Percentiles rank a stretch among this genome's conserved stretches.
These are phyloP conservation scores for Arachnopeziza araneosa DNA, from an alignment of 2,329 filamentous ascomycete species.

Conservation along the genomic window DNA sequence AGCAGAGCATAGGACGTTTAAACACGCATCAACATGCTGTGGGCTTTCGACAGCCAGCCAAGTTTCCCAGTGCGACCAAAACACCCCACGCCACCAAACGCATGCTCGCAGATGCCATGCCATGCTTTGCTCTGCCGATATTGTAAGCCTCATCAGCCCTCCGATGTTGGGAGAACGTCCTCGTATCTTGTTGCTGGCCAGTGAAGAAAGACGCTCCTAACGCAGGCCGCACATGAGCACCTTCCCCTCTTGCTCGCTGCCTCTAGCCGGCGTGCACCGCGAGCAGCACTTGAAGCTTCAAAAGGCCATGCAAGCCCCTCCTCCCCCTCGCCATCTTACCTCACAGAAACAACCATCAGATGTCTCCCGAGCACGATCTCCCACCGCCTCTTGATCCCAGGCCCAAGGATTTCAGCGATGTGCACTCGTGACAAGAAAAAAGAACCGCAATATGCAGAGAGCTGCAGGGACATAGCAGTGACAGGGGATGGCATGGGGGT, in stretches of 20 bases:
- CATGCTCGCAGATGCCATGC: background rate
- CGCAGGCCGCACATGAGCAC: background rate
- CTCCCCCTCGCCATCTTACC: constrained; percentile 14
- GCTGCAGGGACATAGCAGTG: background rate
- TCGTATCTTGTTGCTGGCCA: too few relatives aligned
- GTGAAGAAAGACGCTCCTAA: background rate
- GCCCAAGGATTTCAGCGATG: background rate
- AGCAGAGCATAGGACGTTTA: background rate
- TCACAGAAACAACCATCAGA: constrained; percentile 16
- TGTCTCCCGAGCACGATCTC: background rate
- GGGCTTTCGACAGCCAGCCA: background rate
- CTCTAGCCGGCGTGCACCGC: background rate
- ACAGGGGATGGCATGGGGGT: background rate
- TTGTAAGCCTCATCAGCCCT: background rate
- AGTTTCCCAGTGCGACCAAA: background rate
- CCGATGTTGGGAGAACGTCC: background rate
- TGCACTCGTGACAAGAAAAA: background rate
- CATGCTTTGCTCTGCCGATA: background rate
- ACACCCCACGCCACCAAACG: background rate
- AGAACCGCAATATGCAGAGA: background rate
- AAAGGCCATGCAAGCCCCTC: constrained; percentile 4
- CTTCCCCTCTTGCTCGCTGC: background rate
- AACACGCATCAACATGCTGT: background rate
- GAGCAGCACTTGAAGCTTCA: background rate
- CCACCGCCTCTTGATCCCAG: background rate